phyloP scores from a whole-genome alignment of 257 asterid genomes.

The Vinca minor region DNA sequence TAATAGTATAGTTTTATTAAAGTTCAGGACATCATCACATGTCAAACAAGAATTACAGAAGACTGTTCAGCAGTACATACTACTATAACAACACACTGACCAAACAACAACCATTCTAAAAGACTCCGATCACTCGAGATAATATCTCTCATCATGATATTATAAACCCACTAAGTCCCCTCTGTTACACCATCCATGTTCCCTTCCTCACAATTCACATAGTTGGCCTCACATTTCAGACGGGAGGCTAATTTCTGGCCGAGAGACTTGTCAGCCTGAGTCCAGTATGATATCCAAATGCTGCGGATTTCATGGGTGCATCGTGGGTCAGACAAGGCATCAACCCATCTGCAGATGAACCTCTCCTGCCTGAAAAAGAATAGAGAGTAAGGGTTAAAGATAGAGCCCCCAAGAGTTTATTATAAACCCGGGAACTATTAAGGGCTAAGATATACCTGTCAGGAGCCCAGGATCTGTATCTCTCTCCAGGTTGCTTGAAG shows the following conservation, averaged over 20 bases:
- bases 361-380: constrained; percentile 35
- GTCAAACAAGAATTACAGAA: background rate
- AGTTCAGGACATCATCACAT: background rate
- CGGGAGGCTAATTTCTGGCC: constrained; percentile 68
- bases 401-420: background rate
- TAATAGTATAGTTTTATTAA: no score
- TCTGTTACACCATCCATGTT: constrained; percentile 1
- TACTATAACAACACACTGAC: constrained; percentile 4
- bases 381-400: background rate
- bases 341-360: constrained; percentile 36
- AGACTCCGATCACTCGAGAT: background rate
- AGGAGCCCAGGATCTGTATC: constrained; percentile 39
- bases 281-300: constrained; percentile 37
- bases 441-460: constrained; percentile 25
- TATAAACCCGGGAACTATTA: background rate
- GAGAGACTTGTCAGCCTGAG: constrained; percentile 56
- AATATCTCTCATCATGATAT: constrained; percentile 5
- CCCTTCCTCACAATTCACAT: constrained; percentile 35
- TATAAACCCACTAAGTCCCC: background rate
- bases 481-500: constrained; percentile 48
- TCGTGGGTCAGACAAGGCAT: constrained; percentile 39
- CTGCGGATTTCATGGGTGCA: constrained; percentile 41
- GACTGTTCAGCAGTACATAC: background rate
- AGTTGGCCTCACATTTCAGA: constrained; percentile 51
- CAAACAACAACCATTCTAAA: background rate